Evolutionary conservation across 2,329 filamentous ascomycete species (phyloP).

Genomic region (Curvularia spicifera): DNA sequence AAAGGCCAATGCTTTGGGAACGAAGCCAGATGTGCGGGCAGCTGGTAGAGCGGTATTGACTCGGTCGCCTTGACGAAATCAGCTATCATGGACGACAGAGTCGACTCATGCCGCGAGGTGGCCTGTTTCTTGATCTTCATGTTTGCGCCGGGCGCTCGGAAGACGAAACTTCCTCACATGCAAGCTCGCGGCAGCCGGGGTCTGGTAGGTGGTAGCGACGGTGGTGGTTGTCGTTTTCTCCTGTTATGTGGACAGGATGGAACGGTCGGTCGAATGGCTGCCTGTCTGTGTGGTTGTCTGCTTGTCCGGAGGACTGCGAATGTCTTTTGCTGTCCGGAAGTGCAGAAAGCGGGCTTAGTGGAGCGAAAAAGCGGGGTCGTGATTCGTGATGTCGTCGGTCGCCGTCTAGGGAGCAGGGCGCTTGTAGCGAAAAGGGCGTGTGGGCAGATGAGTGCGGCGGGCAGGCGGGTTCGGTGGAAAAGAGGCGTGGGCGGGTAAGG

Average conservation of each 20-base stretch:
- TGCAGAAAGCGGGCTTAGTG: conserved; percentile 14
- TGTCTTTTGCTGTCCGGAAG: conserved; percentile 19
- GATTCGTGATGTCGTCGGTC: conserved; percentile 4
- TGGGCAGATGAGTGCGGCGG: conserved; percentile 6
- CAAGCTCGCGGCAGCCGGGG: conserved; percentile 21
- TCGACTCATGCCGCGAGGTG: conserved; percentile 61
- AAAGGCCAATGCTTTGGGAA: conserved; percentile 95
- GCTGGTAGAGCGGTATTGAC: conserved; percentile 72
- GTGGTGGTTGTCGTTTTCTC: background rate
- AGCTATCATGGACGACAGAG: conserved; percentile 79
- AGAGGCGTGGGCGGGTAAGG: conserved; percentile 24
- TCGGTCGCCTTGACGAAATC: conserved; percentile 77
- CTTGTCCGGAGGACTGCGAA: conserved; percentile 16
- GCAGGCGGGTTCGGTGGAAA: conserved; percentile 22
- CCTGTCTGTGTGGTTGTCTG: background rate
- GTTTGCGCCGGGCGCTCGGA: conserved; percentile 47
- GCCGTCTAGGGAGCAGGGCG: background rate
- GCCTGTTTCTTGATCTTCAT: conserved; percentile 65
- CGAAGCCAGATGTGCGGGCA: conserved; percentile 75
- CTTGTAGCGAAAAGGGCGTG: conserved; percentile 11
- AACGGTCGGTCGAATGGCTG: background rate
- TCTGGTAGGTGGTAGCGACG: conserved; percentile 7
- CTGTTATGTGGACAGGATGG: background rate
- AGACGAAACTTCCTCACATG: conserved; percentile 46
- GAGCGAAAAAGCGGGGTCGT: conserved; percentile 13